Conservation (phyloP, 805 yeast genomes). For the Yarrowia sp. region DNA sequence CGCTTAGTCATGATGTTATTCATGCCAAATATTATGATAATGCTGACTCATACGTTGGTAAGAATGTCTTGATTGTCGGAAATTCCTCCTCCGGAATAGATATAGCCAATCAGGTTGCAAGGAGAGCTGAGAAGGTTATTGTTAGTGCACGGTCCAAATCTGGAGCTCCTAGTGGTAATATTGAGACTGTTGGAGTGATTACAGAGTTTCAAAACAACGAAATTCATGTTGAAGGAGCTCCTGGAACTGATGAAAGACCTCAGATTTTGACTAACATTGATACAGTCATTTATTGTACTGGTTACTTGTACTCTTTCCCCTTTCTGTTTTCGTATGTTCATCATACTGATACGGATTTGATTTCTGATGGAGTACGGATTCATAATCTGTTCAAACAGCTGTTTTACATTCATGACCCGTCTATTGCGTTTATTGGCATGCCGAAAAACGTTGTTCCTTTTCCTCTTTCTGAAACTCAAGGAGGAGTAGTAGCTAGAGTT, state of each 20-base stretch:
- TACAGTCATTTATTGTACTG: slow-evolving; percentile 66
- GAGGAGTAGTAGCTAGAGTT: slow-evolving; percentile 60
- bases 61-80: slow-evolving; percentile 64
- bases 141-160: slow-evolving; percentile 47
- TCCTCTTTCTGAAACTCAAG: slow-evolving; percentile 54
- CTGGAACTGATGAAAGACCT: slow-evolving; percentile 48
- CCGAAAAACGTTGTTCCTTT: slow-evolving; percentile 38
- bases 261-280: slow-evolving; percentile 50
- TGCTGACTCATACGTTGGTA: slow-evolving; percentile 46
- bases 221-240: not conserved
- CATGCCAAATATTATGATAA: slow-evolving; percentile 60
- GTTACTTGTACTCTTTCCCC: slow-evolving; percentile 67
- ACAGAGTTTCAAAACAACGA: not conserved
- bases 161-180: slow-evolving; percentile 26
- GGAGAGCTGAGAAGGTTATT: slow-evolving; percentile 44
- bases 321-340: slow-evolving; percentile 45
- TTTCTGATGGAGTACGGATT: slow-evolving; percentile 50
- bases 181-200: slow-evolving; percentile 31
- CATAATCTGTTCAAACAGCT: slow-evolving; percentile 40
- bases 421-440: slow-evolving; percentile 60
- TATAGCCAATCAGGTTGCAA: slow-evolving; percentile 59
- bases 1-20: slow-evolving; percentile 46
- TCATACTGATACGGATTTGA: slow-evolving; percentile 35
- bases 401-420: slow-evolving; percentile 58
- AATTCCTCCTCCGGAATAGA: slow-evolving; percentile 78